phyloP scores from a whole-genome alignment of 1,139 yeast species.

The Candida tropicalis region DNA sequence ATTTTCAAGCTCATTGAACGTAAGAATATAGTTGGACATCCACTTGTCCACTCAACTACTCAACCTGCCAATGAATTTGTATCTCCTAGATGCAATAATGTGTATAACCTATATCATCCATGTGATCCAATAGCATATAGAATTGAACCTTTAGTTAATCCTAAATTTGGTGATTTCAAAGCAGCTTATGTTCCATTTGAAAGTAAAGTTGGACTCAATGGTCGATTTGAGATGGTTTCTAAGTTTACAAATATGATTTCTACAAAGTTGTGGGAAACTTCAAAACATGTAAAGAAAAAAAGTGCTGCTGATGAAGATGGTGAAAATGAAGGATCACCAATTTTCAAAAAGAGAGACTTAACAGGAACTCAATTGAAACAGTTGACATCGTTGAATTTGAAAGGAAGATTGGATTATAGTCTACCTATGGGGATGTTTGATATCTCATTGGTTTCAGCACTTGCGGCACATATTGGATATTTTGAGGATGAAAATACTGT shows the following conservation, averaged over 20 bases:
- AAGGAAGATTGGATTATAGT: constrained; percentile 81
- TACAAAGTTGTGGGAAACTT: constrained; percentile 46
- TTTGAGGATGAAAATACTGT: constrained; percentile 88
- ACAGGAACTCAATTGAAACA: constrained; percentile 28
- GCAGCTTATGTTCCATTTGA: constrained; percentile 66
- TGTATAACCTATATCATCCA: constrained; percentile 82
- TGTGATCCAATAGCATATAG: constrained; percentile 90
- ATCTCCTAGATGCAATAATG: constrained; percentile 57
- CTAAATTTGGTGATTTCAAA: constrained; percentile 53
- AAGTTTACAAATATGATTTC: constrained; percentile 47
- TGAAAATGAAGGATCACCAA: constrained; percentile 20
- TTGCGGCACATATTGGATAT: constrained; percentile 86
- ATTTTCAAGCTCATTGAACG: constrained; percentile 74
- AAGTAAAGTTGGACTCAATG: constrained; percentile 46
- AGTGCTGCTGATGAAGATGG: constrained; percentile 17
- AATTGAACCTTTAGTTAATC: constrained; percentile 74
- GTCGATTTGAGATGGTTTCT: constrained; percentile 42
- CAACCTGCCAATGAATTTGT: constrained; percentile 18
- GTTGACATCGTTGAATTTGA: constrained; percentile 54
- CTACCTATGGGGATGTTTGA: constrained; percentile 82
- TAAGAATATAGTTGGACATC: constrained; percentile 52
- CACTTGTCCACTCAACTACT: constrained; percentile 21
- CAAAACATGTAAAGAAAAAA: constrained; percentile 40
- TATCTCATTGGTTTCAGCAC: constrained; percentile 73
- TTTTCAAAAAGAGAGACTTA: constrained; percentile 2